A percentile compares a stretch with the other conserved stretches of the same genome.
Evolutionary conservation across 495 filamentous ascomycete genomes (phyloP).

Genomic region (Hypomontagnella monticulosa): DNA sequence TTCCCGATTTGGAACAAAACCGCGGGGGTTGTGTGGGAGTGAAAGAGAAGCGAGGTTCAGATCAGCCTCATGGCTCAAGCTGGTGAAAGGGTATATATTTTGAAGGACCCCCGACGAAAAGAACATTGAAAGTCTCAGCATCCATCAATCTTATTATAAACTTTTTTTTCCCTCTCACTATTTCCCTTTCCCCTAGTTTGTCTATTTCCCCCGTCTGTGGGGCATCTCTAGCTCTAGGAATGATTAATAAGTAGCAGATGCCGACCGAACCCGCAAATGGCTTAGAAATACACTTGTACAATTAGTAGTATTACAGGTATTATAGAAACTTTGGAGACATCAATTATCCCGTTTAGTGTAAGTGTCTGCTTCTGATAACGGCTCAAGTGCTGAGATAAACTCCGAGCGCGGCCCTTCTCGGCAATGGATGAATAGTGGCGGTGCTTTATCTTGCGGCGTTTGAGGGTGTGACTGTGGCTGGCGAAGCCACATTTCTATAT

Average conservation of each 20-base stretch:
- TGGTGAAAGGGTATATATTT: slow-evolving; percentile 11
- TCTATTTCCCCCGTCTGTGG: slow-evolving; percentile 32
- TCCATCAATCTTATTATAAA: slow-evolving; percentile 10
- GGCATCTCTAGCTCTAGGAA: slow-evolving; percentile 10
- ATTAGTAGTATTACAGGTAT: slow-evolving; percentile 31
- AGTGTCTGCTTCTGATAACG: slow-evolving; percentile 13
- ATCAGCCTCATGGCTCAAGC: background rate
- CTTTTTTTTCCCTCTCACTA: slow-evolving; percentile 15
- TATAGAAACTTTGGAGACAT: slow-evolving; percentile 14
- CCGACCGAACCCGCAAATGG: slow-evolving; percentile 41
- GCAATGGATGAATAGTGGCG: slow-evolving; percentile 31
- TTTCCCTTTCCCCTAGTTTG: slow-evolving; percentile 10
- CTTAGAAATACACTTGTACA: slow-evolving; percentile 39
- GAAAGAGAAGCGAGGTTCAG: slow-evolving; percentile 4
- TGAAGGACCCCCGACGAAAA: background rate
- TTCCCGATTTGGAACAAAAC: slow-evolving; percentile 24
- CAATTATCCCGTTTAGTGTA: background rate
- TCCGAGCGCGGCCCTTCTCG: slow-evolving; percentile 34
- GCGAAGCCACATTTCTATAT: background rate
- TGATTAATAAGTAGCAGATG: slow-evolving; percentile 38
- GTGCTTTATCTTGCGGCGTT: slow-evolving; percentile 1
- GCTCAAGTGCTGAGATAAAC: slow-evolving; percentile 8
- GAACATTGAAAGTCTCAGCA: background rate
- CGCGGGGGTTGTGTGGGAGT: background rate
- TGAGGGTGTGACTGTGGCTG: background rate